Base-by-base conservation (phyloP, 352 stramenopile genomes). In the Salisapilia sapeloensis region DNA sequence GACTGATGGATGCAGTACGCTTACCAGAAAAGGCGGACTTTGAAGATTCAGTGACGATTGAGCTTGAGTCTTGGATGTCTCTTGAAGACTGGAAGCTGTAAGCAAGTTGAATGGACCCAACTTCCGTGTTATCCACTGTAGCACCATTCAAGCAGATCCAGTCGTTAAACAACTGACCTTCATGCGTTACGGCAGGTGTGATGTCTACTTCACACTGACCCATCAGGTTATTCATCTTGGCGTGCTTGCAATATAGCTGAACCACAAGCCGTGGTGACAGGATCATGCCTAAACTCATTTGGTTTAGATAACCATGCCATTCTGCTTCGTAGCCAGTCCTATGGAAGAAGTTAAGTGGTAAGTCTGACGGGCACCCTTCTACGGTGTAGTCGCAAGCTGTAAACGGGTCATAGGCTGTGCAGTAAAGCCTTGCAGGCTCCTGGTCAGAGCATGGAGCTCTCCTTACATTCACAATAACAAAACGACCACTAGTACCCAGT, bases 341-440 rank as follows among this genome's bases (percentile, higher is more conserved):
- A 14, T 77, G 53, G 42, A 90, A 90, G 33, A 82, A 90, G 16
- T 85, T 56, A 0, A 61, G 30, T 13, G 47, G 22, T 71, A 65
- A 90, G 18, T 83, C 38, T 0, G 25, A 22, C 5, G 74, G 74
- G 21, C 56, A 77, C 2, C 74, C 70, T 31, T 77, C 55, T 0
- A 86, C 65, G 1, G 63, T 44, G 44, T 84, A 90, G 39, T 90
- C 74, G 9, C 57, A 81, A 1, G 74, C 70, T 0, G 70, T 86
- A 16, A 76, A 54, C 8, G 74, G 74, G 16, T 90, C 70, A 40
- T 90, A 90, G 4, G 74, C 74, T 3, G 74, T 90, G 40, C 70
- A 90, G 27, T 90, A 90, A 3, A 90, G 33, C 25, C 54, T 27
- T 6, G 48, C 11, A 6, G 29, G 35, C 4, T 57, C 37, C n/a